Evolutionary conservation across 768 basidiomycete species (phyloP), one percentile per base, ranked within the genome.

Genomic region (Glaciozyma martinii): DNA sequence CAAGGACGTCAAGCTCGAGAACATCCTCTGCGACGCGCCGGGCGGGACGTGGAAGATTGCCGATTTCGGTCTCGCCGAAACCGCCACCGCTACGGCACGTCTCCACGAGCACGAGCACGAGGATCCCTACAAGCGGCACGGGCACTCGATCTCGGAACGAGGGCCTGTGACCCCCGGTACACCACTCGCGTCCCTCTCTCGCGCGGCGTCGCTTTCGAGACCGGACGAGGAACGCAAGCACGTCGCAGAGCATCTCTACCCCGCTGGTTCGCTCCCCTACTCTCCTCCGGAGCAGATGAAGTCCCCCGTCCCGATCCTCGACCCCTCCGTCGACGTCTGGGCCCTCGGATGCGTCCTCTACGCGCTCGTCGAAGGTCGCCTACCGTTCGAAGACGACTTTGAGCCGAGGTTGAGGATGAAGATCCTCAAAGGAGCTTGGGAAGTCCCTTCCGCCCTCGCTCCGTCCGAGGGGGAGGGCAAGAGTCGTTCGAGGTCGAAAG

Each of bases 1-100:
- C 78, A 83, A 91, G 71, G 95, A 99, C 78, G 80, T 99, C 76
- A 99, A 99, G 79, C 83, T 95, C 65, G 95, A 98, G 78, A 99
- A 99, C 78, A 85, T 98, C 56, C 83, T 98, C 29, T 49, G 44
- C 46, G 58, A 59, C 13, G 58, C 21, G 44, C 44, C 44, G 5
- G 58, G 46, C 10, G 58, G 58, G n/a, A 59, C 85, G n/a, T 91
- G 90, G 79, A 84, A 85, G 74, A 86, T 94, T 40, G 80, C 80
- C 52, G 90, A 93, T 78, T 92, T 93, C 78, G 89, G 90, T 56
- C 83, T 92, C 79, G 81, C 88, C 25, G 81, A 82, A 73, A 52
- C 50, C 6, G 80, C 79, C 63, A 84, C 90, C 49, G 84, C 83
- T 71, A 82, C 62, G 19, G 63, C 68, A 81, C 44, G n/a, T n/a